Conservation (phyloP, 345 rosid genomes). For the Euphorbia pulcherrima region DNA sequence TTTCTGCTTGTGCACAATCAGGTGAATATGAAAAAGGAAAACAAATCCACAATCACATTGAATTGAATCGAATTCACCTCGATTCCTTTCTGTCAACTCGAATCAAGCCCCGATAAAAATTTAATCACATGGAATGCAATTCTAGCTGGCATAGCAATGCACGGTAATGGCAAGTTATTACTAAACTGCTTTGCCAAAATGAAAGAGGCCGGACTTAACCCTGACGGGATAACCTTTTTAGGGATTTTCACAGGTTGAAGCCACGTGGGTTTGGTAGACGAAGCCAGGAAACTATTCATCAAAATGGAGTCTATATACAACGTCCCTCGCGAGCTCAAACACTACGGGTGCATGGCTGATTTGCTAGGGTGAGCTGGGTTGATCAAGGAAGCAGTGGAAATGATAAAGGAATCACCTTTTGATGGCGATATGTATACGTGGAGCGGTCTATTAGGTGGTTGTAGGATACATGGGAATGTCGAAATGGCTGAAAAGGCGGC, state of each 20-base stretch:
- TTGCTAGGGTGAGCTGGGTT: conserved; percentile 68
- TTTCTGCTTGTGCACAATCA: conserved; percentile 70
- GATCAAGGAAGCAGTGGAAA: conserved; percentile 54
- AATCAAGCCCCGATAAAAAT: conserved; percentile 39
- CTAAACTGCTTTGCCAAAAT: conserved; percentile 49
- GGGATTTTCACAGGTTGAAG: conserved; percentile 70
- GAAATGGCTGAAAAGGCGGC: conserved; percentile 68
- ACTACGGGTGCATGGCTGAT: conserved; percentile 76
- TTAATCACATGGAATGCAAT: conserved; percentile 65
- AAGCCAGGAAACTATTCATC: conserved; percentile 52
- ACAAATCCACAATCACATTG: conserved; percentile 41
- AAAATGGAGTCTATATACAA: conserved; percentile 46
- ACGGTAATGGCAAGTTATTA: conserved; percentile 41
- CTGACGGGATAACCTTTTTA: conserved; percentile 55
- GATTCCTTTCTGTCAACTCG: conserved; percentile 64
- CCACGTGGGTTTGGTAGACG: conserved; percentile 60
- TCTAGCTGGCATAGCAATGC: conserved; percentile 69
- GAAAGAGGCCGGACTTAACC: conserved; percentile 45
- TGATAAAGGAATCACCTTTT: conserved; percentile 52
- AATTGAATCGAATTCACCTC: conserved; percentile 28
- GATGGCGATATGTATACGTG: conserved; percentile 55
- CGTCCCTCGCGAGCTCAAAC: conserved; percentile 52
- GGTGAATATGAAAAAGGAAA: conserved; percentile 56
- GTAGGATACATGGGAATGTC: conserved; percentile 66
- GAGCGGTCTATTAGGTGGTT: conserved; percentile 76